phyloP scores from a whole-genome alignment of 495 filamentous ascomycete genomes.

The Penicillium odoratum region DNA sequence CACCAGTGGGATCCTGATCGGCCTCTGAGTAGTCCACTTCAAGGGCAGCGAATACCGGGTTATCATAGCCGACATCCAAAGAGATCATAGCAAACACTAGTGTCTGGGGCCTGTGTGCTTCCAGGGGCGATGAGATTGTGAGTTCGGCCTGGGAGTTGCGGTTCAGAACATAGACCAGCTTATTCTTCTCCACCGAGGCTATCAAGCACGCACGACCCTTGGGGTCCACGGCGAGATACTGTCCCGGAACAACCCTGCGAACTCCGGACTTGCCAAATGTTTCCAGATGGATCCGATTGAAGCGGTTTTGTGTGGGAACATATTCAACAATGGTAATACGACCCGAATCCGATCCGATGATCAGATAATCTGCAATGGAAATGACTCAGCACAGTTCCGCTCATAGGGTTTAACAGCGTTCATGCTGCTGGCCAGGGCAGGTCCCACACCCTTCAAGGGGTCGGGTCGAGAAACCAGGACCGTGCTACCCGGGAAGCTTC shows the following conservation, averaged over 20 bases:
- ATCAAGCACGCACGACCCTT: slow-evolving; percentile 94
- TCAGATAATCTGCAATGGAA: slow-evolving; percentile 77
- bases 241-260: slow-evolving; percentile 88
- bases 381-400: slow-evolving; percentile 58
- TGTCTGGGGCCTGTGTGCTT: slow-evolving; percentile 94
- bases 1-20: slow-evolving; percentile 86
- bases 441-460: slow-evolving; percentile 34
- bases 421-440: slow-evolving; percentile 47
- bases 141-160: slow-evolving; percentile 91
- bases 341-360: slow-evolving; percentile 92
- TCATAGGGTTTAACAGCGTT: slow-evolving; percentile 33
- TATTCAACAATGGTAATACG: slow-evolving; percentile 95
- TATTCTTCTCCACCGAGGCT: slow-evolving; percentile 96
- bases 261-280: slow-evolving; percentile 98
- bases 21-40: slow-evolving; percentile 91
- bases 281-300: slow-evolving; percentile 87
- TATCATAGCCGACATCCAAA: slow-evolving; percentile 93
- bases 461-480: slow-evolving; percentile 38
- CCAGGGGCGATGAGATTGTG: slow-evolving; percentile 95
- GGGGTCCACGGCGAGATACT: slow-evolving; percentile 92
- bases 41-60: slow-evolving; percentile 91
- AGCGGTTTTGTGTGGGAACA: slow-evolving; percentile 79
- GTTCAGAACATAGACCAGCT: slow-evolving; percentile 97
- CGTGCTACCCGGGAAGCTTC: slow-evolving; percentile 63
- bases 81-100: slow-evolving; percentile 83